A percentile compares a stretch with the other conserved stretches of the same genome.
Evolutionary conservation across 345 rosid genomes (phyloP).

Genomic region (Gossypium anomalum): DNA sequence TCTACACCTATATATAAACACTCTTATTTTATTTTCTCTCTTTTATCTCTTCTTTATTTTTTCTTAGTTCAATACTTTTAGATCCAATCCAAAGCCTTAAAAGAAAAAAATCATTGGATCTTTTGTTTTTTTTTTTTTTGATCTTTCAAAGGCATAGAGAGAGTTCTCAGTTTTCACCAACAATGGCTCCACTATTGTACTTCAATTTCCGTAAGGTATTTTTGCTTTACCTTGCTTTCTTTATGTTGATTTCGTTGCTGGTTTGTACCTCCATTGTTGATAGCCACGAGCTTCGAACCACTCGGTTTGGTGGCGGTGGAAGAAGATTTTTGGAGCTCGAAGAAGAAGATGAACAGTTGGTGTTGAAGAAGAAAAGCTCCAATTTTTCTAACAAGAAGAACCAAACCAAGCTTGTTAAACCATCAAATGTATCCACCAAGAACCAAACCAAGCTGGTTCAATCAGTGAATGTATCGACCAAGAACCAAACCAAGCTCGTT

Average conservation of each 20-base stretch:
- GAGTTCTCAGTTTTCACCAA: background rate
- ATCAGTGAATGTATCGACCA: conserved; percentile 22
- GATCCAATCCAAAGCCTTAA: conserved; percentile 27
- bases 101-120: conserved; percentile 22
- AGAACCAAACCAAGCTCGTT: conserved; percentile 48
- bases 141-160: background rate
- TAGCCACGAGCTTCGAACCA: conserved; percentile 23
- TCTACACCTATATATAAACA: conserved; percentile 8
- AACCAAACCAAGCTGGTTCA: conserved; percentile 48
- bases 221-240: conserved; percentile 35
- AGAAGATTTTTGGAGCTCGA: conserved; percentile 39
- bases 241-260: conserved; percentile 30
- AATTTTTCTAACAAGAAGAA: conserved; percentile 38
- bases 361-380: conserved; percentile 43
- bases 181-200: conserved; percentile 42
- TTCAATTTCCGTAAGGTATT: conserved; percentile 47
- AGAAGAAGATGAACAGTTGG: conserved; percentile 26
- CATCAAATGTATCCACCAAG: conserved; percentile 29
- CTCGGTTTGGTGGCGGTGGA: conserved; percentile 23
- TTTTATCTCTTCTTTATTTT: background rate
- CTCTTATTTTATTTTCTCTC: background rate
- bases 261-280: conserved; percentile 36
- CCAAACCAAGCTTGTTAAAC: conserved; percentile 46
- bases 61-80: conserved; percentile 7
- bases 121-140: background rate